Evolutionary conservation across 78 protist species (phyloP).

Genomic region (Anaeramoeba ignava): DNA sequence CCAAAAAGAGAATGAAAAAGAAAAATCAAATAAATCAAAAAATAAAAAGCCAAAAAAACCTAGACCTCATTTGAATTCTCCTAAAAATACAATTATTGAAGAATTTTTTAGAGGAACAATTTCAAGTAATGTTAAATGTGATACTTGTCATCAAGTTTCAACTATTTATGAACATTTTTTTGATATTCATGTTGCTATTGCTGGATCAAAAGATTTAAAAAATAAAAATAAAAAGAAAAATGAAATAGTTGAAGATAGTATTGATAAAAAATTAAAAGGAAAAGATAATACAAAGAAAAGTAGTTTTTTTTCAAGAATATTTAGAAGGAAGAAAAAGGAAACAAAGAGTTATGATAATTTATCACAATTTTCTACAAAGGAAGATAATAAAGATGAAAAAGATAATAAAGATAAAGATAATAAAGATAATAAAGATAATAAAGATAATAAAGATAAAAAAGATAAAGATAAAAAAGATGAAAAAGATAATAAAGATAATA

Average conservation of each 20-base stretch:
- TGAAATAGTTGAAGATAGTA: neutral
- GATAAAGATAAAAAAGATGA: neutral
- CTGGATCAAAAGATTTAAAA: neutral
- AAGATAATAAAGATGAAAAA: neutral
- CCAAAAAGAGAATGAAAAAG: neutral
- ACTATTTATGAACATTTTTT: neutral
- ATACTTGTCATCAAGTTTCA: neutral
- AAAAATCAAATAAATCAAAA: neutral
- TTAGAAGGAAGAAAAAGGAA: neutral
- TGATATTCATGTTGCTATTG: neutral
- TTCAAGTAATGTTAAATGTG: neutral
- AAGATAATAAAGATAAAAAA: neutral
- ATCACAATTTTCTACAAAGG: neutral
- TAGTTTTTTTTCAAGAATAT: neutral
- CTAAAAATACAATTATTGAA: constrained; percentile 1
- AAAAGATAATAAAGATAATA: neutral
- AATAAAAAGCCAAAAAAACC: neutral
- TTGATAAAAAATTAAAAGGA: neutral
- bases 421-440: neutral
- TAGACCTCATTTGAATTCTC: no score
- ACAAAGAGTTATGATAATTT: neutral
- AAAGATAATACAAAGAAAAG: neutral
- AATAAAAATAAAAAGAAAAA: neutral
- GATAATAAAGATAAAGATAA: neutral
- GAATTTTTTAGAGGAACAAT: neutral